Evolutionary conservation across 768 basidiomycete species (phyloP).

Genomic region (Trichaptum fuscoviolaceum): DNA sequence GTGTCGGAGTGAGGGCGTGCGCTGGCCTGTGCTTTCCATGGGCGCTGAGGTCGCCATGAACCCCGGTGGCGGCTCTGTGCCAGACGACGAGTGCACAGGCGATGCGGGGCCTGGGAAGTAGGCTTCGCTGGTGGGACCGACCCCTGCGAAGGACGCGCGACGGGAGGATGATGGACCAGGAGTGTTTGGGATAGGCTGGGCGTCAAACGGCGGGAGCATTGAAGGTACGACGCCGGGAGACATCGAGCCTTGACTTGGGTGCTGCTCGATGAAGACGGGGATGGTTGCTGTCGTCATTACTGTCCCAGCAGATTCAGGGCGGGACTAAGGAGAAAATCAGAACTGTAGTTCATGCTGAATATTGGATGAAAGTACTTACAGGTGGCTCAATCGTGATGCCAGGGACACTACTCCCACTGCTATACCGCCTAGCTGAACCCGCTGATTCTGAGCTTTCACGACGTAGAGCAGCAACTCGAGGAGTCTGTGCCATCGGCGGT

Average conservation of each 20-base stretch:
- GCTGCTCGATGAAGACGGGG: not conserved
- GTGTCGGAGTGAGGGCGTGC: conserved; percentile 1
- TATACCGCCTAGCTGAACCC: not conserved
- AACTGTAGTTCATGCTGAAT: not conserved
- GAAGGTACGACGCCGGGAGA: not conserved
- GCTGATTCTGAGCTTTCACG: not conserved
- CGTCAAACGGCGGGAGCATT: not conserved
- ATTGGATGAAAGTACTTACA: not conserved
- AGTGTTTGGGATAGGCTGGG: not conserved
- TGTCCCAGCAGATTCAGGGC: not conserved
- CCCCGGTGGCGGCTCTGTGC: not conserved
- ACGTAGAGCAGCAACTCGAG: not conserved
- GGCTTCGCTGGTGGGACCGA: not conserved
- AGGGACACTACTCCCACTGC: not conserved
- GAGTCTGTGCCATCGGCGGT: not conserved
- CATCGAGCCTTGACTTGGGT: not conserved
- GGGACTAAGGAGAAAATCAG: not conserved
- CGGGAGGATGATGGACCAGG: not conserved
- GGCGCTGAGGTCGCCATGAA: not conserved
- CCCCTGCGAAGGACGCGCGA: not conserved
- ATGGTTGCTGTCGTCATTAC: not conserved
- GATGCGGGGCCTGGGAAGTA: not conserved
- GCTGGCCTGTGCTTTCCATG: not conserved
- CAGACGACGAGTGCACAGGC: not conserved
- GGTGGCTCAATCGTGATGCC: conserved; percentile 1